Evolutionary conservation across 176 grass and related monocot genomes (phyloP).

Genomic region (Metroxylon sagu): DNA sequence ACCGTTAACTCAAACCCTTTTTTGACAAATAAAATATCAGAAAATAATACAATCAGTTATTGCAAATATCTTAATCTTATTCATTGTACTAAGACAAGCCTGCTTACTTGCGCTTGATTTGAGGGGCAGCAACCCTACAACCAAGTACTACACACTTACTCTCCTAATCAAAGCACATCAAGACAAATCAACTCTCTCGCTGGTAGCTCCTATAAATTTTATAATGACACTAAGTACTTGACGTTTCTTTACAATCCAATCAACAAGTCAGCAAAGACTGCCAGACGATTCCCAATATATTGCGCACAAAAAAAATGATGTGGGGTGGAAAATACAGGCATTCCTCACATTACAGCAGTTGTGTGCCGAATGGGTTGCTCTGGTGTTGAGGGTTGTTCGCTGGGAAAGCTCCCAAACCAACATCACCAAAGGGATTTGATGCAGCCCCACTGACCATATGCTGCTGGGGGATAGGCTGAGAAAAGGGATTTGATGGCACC

Average conservation of each 20-base stretch:
- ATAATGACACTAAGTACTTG: not conserved
- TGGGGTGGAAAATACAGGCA: not conserved
- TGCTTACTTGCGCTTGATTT: no score
- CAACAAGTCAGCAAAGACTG: not conserved
- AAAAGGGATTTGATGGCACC: slow-evolving; percentile 18
- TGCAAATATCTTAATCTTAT: no score
- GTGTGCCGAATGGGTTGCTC: slow-evolving; percentile 1
- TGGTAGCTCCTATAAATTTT: no score
- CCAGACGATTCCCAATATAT: not conserved
- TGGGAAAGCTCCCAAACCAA: not conserved
- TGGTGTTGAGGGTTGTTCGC: not conserved
- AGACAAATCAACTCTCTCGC: no score
- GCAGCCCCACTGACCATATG: not conserved
- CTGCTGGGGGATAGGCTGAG: not conserved
- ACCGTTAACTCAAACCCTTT: no score
- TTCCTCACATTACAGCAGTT: not conserved
- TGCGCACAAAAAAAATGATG: not conserved
- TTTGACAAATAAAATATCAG: no score
- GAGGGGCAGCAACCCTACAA: no score
- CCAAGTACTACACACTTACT: no score
- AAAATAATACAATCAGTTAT: no score
- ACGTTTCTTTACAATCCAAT: not conserved
- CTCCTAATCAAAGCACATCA: no score
- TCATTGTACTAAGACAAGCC: no score
- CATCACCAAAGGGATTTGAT: slow-evolving; percentile 6